phyloP scores from a whole-genome alignment of 495 filamentous ascomycete genomes.

The Penicillium longicatenatum region DNA sequence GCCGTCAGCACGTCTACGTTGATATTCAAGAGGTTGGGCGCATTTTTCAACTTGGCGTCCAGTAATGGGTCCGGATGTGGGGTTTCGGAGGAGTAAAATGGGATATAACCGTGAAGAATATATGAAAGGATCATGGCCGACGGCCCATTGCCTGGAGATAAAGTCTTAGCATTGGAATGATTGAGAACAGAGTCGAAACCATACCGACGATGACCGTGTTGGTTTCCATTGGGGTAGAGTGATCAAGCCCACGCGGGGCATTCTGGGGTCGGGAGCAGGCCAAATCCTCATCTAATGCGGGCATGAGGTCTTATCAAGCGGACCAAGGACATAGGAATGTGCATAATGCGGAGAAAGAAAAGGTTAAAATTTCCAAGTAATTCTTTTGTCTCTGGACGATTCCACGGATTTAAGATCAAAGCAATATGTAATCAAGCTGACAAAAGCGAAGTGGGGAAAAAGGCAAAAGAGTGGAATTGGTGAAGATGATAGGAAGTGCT shows the following conservation, averaged over 20 bases:
- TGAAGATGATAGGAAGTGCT: neutral
- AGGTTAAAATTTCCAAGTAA: neutral
- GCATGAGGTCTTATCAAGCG: slow-evolving; percentile 14
- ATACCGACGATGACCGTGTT: slow-evolving; percentile 53
- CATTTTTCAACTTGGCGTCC: slow-evolving; percentile 52
- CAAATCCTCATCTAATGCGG: slow-evolving; percentile 4
- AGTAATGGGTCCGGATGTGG: slow-evolving; percentile 64
- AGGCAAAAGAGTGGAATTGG: no score
- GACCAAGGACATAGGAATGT: neutral
- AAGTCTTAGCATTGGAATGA: slow-evolving; percentile 11
- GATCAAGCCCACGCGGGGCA: slow-evolving; percentile 36
- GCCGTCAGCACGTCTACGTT: slow-evolving; percentile 54
- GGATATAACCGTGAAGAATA: slow-evolving; percentile 66
- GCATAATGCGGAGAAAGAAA: slow-evolving; percentile 11
- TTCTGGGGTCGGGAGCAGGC: slow-evolving; percentile 36
- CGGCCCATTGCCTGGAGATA: slow-evolving; percentile 59
- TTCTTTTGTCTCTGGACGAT: neutral
- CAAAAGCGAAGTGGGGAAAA: slow-evolving; percentile 20
- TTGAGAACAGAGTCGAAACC: slow-evolving; percentile 10
- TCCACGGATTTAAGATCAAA: slow-evolving; percentile 6
- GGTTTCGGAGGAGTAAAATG: slow-evolving; percentile 54
- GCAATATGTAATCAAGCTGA: slow-evolving; percentile 33
- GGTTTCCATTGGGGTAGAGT: slow-evolving; percentile 46
- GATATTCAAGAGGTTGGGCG: slow-evolving; percentile 47
- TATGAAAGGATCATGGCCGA: slow-evolving; percentile 68